phyloP scores from a whole-genome alignment of 2,329 filamentous ascomycete genomes.

The Tolypocladium tundrense region DNA sequence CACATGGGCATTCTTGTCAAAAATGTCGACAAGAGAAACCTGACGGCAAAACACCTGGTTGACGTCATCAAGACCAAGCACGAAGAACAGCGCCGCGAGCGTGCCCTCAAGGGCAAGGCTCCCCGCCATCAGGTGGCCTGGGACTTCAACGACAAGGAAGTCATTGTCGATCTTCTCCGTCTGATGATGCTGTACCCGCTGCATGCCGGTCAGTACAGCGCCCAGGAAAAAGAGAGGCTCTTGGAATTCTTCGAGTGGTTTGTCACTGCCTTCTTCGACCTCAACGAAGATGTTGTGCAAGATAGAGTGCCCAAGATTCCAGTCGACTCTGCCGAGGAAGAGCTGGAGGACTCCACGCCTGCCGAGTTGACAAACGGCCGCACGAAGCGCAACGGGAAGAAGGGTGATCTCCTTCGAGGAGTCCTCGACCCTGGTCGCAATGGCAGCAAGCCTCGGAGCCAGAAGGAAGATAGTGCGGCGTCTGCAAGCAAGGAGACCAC shows the following conservation, averaged over 20 bases:
- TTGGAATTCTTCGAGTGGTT: constrained; percentile 69
- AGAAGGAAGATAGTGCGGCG: constrained; percentile 71
- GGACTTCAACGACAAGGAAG: constrained; percentile 60
- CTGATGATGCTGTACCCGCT: constrained; percentile 56
- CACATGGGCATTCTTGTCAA: constrained; percentile 92
- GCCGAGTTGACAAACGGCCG: constrained; percentile 61
- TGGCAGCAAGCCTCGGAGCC: constrained; percentile 56
- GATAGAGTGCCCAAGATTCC: constrained; percentile 59
- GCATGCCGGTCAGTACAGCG: constrained; percentile 60
- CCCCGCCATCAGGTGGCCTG: constrained; percentile 67
- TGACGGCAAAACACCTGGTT: constrained; percentile 81
- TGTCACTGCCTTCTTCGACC: constrained; percentile 65
- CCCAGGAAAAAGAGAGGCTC: constrained; percentile 63
- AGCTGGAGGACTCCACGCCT: constrained; percentile 61
- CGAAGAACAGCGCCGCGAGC: constrained; percentile 74
- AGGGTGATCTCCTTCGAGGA: constrained; percentile 71
- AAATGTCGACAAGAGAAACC: constrained; percentile 79
- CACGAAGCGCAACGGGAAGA: constrained; percentile 63
- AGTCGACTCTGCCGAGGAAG: constrained; percentile 63
- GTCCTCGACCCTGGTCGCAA: constrained; percentile 72
- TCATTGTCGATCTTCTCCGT: constrained; percentile 52
- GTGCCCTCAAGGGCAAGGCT: constrained; percentile 50
- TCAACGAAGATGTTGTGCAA: constrained; percentile 59
- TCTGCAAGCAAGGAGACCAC: constrained; percentile 81
- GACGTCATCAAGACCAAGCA: constrained; percentile 87